Base-by-base conservation (phyloP, 2,329 filamentous ascomycete species). In the Talaromyces sp. region DNA sequence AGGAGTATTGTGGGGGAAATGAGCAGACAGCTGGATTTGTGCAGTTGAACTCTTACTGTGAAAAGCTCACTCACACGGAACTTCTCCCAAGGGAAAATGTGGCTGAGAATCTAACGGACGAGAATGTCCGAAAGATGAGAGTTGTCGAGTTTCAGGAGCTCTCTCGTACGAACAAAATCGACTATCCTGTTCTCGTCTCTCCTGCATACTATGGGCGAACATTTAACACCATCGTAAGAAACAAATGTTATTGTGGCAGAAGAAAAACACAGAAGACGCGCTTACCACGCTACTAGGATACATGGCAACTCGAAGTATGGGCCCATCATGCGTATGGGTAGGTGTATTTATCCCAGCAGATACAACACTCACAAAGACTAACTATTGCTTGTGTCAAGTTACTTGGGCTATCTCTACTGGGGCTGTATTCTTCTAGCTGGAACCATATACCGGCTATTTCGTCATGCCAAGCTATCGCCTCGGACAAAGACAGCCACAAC, bases 341-440 rank as follows among this genome's bases (percentile, higher is more conserved):
- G 58, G 73, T 63, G 53, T 57, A 28, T 28, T 18, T 57, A 14
- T 57, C 6, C n/a, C 28, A 42, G 12, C 52, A 33, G 31, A 54
- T 16, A 58, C 31, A 51, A 54, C 23, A 23, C 23, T 27, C 42
- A 36, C 52, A 44, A 12, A 42, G 10, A 60, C 28, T 47, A 34
- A 55, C 14, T 56, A n/a, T 59, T 7, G 14, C 9, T 16, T 34
- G 9, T 18, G 50, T 14, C 42, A n/a, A 74, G 71, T 18, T 72
- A 70, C 61, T 57, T 68, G 9, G 69, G 74, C 0, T 77, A 78
- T 59, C 70, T 68, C 1, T 81, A 78, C 63, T 81, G 79, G 78
- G 72, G 68, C 1, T 60, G 61, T 4, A 69, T 78, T 2, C 56
- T 80, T 3, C 58, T 71, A 0, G 52, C 74, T 2, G 79, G 77